A percentile compares a stretch with the other conserved stretches of the same genome.
These are phyloP conservation scores for Psilocybe tampanensis DNA, from an alignment of 768 basidiomycete genomes.

Conservation along the genomic window DNA sequence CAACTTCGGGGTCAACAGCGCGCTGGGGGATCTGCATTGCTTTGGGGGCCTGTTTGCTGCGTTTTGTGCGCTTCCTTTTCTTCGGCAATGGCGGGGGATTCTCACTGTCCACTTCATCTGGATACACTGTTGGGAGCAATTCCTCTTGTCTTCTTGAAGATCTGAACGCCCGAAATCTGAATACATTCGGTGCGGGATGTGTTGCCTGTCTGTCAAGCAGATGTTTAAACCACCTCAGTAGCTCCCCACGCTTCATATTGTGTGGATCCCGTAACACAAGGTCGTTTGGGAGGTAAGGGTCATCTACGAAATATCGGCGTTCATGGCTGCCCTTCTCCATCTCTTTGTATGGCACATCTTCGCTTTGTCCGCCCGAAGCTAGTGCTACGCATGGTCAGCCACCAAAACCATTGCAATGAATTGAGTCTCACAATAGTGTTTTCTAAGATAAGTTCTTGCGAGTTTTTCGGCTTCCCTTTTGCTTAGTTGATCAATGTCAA, in stretches of 20 bases:
- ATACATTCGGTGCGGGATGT: background rate
- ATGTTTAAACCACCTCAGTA: background rate
- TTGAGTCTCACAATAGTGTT: background rate
- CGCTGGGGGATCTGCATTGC: no score
- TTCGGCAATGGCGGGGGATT: background rate
- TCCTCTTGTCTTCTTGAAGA: background rate
- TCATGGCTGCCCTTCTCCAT: background rate
- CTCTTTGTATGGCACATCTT: background rate
- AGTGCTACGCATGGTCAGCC: no score
- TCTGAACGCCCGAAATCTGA: background rate
- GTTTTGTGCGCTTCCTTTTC: no score
- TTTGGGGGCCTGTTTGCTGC: no score
- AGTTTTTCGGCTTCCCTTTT: background rate
- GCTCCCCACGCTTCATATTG: background rate
- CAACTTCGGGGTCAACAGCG: no score
- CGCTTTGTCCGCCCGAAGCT: background rate
- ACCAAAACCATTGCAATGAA: background rate
- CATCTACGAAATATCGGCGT: background rate
- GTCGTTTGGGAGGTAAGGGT: background rate
- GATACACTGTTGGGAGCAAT: background rate
- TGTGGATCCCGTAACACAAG: background rate
- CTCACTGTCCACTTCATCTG: background rate
- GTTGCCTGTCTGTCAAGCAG: background rate
- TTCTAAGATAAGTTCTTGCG: background rate
- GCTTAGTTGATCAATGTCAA: background rate